Percentiles rank a stretch among this genome's conserved stretches.
phyloP scores from a whole-genome alignment of 495 filamentous ascomycete species.

The Aspergillus wentii region DNA sequence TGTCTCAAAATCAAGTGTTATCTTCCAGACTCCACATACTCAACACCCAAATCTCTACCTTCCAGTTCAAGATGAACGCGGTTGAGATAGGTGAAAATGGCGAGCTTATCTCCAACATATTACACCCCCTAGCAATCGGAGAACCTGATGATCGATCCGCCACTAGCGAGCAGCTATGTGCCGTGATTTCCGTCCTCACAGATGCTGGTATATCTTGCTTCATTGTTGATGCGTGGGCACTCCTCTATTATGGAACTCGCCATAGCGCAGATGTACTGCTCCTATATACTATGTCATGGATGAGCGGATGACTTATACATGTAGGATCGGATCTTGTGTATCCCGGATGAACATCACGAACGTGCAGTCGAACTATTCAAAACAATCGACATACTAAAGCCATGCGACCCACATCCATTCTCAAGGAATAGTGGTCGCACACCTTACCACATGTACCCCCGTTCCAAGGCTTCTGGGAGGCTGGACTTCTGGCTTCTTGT shows the following conservation, averaged over 20 bases:
- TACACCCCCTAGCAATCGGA: no score
- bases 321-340: conserved; percentile 4
- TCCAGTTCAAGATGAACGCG: no score
- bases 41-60: no score
- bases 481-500: conserved; percentile 2
- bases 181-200: conserved; percentile 1
- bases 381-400: conserved; percentile 3
- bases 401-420: conserved; percentile 3
- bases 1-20: no score
- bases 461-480: conserved; percentile 2
- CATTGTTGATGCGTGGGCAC: conserved; percentile 1
- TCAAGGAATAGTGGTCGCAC: not conserved
- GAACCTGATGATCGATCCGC: no score
- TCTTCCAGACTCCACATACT: no score
- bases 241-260: conserved; percentile 1
- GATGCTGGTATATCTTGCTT: conserved; percentile 1
- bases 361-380: conserved; percentile 1
- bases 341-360: conserved; percentile 1
- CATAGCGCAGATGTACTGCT: not conserved
- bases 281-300: not conserved
- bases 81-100: no score
- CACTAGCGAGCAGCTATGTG: not conserved
- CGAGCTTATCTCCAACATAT: no score
- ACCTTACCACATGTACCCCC: conserved; percentile 7
- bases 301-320: not conserved